phyloP scores from a whole-genome alignment of 2,329 filamentous ascomycete genomes.

The Knufia petricola region DNA sequence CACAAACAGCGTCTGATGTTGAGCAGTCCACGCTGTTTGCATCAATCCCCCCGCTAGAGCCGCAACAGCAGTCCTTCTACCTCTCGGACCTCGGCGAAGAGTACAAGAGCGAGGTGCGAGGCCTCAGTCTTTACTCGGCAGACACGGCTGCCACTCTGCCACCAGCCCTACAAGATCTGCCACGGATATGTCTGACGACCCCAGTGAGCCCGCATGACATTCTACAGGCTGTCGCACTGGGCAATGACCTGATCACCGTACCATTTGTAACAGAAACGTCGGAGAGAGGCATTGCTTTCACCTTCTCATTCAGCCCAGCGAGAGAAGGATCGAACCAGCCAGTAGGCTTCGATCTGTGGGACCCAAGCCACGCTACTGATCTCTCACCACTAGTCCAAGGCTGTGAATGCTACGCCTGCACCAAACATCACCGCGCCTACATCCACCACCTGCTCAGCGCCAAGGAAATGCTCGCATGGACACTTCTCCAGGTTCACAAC shows the following conservation, averaged over 20 bases:
- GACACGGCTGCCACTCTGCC: constrained; percentile 60
- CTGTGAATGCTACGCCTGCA: constrained; percentile 78
- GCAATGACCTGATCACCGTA: constrained; percentile 69
- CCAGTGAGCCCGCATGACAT: constrained; percentile 65
- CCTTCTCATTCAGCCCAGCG: constrained; percentile 54
- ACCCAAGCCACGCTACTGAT: constrained; percentile 49
- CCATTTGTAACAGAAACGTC: constrained; percentile 66
- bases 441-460: constrained; percentile 77
- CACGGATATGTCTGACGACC: constrained; percentile 64
- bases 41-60: constrained; percentile 63
- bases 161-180: constrained; percentile 50
- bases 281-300: constrained; percentile 75
- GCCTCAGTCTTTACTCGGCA: constrained; percentile 69
- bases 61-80: constrained; percentile 69
- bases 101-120: constrained; percentile 47
- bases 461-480: constrained; percentile 96
- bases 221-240: constrained; percentile 63
- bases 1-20: constrained; percentile 3
- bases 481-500: constrained; percentile 85
- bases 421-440: constrained; percentile 74
- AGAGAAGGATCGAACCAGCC: constrained; percentile 26
- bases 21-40: constrained; percentile 47
- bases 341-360: constrained; percentile 74
- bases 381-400: constrained; percentile 50
- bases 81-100: constrained; percentile 62